Percentiles rank a stretch among this genome's conserved stretches.
phyloP scores from a whole-genome alignment of 73 alveolate species.

The Paramecium octaurelia region DNA sequence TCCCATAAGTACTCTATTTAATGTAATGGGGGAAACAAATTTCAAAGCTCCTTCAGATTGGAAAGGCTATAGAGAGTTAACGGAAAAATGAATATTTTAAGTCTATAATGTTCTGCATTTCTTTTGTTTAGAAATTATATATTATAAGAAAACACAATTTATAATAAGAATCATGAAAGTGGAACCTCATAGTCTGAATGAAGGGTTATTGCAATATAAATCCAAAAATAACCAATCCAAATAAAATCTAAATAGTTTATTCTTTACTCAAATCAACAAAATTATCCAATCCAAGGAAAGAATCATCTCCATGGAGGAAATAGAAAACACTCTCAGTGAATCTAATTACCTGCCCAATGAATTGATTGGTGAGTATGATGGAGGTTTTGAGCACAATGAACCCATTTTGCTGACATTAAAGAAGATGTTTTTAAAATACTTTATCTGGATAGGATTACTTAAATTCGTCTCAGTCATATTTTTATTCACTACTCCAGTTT shows the following conservation, averaged over 20 bases:
- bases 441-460: not conserved
- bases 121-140: not conserved
- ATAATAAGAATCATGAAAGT: not conserved
- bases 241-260: not conserved
- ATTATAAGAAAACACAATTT: too few relatives aligned
- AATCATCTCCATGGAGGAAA: not conserved
- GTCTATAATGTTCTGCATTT: not conserved
- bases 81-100: constrained; percentile 73
- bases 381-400: not conserved
- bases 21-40: constrained; percentile 63
- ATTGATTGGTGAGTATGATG: not conserved
- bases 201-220: not conserved
- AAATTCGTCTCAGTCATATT: not conserved
- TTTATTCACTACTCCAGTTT: not conserved
- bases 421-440: not conserved
- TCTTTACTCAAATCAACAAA: not conserved
- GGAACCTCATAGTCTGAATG: not conserved
- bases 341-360: not conserved
- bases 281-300: not conserved
- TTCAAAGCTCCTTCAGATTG: constrained; percentile 84
- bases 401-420: not conserved
- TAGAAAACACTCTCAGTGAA: not conserved
- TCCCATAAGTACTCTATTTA: constrained; percentile 69
- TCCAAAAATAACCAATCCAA: not conserved
- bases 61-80: constrained; percentile 86